Evolutionary conservation across 495 filamentous ascomycete genomes (phyloP).

Genomic region (Geoglossum glabrum): DNA sequence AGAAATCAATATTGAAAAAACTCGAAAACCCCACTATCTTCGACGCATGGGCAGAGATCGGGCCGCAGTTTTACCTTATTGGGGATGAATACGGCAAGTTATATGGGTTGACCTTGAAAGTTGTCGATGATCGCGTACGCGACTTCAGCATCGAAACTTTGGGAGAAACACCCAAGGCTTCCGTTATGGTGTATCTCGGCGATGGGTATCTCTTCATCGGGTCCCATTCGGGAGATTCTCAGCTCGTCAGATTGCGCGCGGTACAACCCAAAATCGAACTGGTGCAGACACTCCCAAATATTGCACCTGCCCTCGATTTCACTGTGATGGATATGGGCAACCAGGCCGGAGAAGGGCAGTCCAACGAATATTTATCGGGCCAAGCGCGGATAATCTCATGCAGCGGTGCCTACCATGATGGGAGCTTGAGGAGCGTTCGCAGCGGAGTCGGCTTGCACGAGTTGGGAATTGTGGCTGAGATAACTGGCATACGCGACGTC

Average conservation of each 20-base stretch:
- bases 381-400: conserved; percentile 87
- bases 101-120: conserved; percentile 50
- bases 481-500: conserved; percentile 52
- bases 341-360: conserved; percentile 51
- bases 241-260: conserved; percentile 44
- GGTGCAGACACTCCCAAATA: conserved; percentile 62
- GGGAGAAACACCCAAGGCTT: conserved; percentile 53
- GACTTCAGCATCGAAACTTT: conserved; percentile 47
- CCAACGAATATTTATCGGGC: conserved; percentile 80
- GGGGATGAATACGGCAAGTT: conserved; percentile 78
- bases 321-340: conserved; percentile 89
- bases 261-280: conserved; percentile 34
- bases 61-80: conserved; percentile 60
- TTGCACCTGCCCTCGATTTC: conserved; percentile 84
- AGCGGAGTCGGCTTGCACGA: conserved; percentile 92
- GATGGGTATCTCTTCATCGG: conserved; percentile 62
- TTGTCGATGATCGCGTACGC: conserved; percentile 43
- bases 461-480: conserved; percentile 58
- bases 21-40: conserved; percentile 62
- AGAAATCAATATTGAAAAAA: conserved; percentile 8
- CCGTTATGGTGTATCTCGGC: conserved; percentile 58
- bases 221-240: conserved; percentile 82
- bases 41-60: conserved; percentile 69
- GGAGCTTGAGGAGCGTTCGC: conserved; percentile 67
- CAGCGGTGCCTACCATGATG: conserved; percentile 72